Percentiles rank a stretch among this genome's conserved stretches.
Conservation (phyloP, 805 yeast species). For the Vanderwaltozyma polyspora region DNA sequence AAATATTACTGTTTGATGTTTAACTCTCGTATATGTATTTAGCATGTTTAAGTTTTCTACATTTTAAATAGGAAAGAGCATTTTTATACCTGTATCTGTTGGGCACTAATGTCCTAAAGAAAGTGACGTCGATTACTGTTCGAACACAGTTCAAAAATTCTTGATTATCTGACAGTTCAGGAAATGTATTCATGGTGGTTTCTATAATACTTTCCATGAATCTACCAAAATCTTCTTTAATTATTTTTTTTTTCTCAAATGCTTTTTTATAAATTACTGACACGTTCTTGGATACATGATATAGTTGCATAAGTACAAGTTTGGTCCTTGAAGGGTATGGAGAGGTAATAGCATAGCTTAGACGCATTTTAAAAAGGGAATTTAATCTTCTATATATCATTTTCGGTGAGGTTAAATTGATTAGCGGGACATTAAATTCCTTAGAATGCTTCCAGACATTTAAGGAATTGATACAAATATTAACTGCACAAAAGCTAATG, state of each 20-base stretch:
- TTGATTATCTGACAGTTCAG: too few relatives aligned
- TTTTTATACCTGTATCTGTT: constrained; percentile 1
- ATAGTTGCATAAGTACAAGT: constrained; percentile 4
- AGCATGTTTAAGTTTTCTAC: not conserved
- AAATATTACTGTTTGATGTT: too few relatives aligned
- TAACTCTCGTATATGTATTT: too few relatives aligned
- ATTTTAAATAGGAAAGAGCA: constrained; percentile 2
- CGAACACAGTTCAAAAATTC: not conserved
- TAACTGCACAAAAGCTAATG: constrained; percentile 34
- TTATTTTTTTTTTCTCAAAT: constrained; percentile 1
- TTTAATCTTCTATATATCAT: constrained; percentile 18
- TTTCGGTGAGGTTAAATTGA: constrained; percentile 7
- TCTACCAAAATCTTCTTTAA: not conserved
- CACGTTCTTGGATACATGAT: constrained; percentile 3
- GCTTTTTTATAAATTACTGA: constrained; percentile 1
- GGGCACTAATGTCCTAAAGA: not conserved
- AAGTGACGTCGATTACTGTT: not conserved
- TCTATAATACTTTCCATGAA: not conserved
- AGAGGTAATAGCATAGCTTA: constrained; percentile 5
- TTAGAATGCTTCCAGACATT: constrained; percentile 28
- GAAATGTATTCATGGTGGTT: too few relatives aligned
- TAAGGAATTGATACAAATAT: constrained; percentile 26
- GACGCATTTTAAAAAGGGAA: constrained; percentile 23
- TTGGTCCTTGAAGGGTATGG: not conserved
- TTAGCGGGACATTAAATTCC: constrained; percentile 8